These are phyloP conservation scores for Pyrus pyrifolia DNA, from an alignment of 306 rosid species.

Conservation along the genomic window DNA sequence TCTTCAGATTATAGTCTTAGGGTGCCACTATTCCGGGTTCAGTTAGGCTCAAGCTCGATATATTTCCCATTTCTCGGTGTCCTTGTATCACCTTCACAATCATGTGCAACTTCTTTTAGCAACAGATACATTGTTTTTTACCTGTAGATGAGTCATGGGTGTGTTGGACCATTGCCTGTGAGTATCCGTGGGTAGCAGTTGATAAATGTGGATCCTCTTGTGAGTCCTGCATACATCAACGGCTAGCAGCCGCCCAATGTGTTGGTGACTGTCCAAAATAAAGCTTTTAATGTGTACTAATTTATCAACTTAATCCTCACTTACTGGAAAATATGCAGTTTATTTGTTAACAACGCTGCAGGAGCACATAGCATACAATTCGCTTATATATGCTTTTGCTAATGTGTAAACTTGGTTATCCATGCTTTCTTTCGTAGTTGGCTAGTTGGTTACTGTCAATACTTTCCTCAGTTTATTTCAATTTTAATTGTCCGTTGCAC, in stretches of 20 bases:
- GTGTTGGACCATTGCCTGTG: neutral
- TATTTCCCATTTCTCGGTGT: neutral
- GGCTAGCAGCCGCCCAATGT: neutral
- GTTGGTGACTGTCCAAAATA: neutral
- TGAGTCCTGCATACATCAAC: neutral
- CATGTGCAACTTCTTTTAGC: neutral
- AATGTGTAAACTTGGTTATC: neutral
- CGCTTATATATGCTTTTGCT: neutral
- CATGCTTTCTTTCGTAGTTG: neutral
- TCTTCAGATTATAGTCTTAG: neutral
- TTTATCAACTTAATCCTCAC: neutral
- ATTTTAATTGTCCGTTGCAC: neutral
- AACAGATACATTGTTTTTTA: neutral
- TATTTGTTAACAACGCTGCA: no score
- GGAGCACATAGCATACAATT: neutral
- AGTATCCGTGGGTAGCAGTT: neutral
- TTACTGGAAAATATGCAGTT: neutral
- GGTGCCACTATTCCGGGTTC: neutral
- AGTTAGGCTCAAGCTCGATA: neutral
- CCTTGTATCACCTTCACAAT: neutral
- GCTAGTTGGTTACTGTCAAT: neutral
- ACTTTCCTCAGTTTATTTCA: neutral
- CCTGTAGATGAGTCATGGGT: neutral
- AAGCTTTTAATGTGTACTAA: neutral
- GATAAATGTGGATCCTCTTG: neutral